Conservation (phyloP, 305 asterid species). For the Salvia sclarea region DNA sequence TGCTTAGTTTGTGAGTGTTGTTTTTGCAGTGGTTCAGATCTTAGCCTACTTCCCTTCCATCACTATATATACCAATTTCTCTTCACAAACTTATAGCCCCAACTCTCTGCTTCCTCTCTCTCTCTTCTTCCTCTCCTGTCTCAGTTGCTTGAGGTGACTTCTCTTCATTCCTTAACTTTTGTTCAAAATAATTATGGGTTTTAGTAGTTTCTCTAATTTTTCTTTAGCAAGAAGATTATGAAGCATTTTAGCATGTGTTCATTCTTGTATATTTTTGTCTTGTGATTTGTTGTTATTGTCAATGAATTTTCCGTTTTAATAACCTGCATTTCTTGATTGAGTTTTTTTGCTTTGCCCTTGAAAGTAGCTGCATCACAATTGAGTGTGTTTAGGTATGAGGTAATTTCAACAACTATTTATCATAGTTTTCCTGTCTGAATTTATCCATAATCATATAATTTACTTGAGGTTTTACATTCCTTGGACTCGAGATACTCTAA, state of each 20-base stretch:
- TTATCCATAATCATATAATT: neutral
- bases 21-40: slow-evolving; percentile 29
- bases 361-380: neutral
- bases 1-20: slow-evolving; percentile 43
- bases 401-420: neutral
- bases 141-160: slow-evolving; percentile 4
- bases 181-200: neutral
- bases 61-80: slow-evolving; percentile 33
- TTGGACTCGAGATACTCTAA: neutral
- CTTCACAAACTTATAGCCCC: neutral
- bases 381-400: neutral
- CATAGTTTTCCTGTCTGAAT: neutral
- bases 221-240: neutral
- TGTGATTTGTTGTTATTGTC: neutral
- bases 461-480: neutral
- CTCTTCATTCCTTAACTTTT: neutral
- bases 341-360: neutral
- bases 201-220: neutral
- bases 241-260: neutral
- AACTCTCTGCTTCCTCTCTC: slow-evolving; percentile 17
- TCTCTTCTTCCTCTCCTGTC: neutral
- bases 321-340: neutral
- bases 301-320: neutral
- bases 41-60: slow-evolving; percentile 5
- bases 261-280: neutral